These are phyloP conservation scores for Bothriochloa decipiens DNA, from an alignment of 176 grass and related monocot species.

Conservation along the genomic window DNA sequence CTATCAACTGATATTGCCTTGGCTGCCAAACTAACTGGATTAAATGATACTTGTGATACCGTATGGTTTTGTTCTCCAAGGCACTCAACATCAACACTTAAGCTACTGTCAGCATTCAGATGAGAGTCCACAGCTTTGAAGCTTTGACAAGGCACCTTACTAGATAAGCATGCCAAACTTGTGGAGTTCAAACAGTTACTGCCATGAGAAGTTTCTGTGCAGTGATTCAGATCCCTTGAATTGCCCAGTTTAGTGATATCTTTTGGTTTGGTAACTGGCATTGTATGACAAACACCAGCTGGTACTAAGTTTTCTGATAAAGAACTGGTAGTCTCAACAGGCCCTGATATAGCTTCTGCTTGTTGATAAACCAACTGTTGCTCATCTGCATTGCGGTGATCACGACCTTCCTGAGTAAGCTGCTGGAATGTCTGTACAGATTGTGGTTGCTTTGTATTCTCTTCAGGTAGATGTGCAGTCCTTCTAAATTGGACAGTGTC, in stretches of 20 bases:
- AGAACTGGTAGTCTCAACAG: conserved; percentile 37
- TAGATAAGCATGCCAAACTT: conserved; percentile 41
- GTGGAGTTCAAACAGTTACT: conserved; percentile 35
- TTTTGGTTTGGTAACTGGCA: conserved; percentile 26
- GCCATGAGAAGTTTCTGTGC: conserved; percentile 39
- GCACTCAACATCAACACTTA: conserved; percentile 35
- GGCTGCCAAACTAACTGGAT: conserved; percentile 37
- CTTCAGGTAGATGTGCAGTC: conserved; percentile 39
- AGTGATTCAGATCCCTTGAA: conserved; percentile 56
- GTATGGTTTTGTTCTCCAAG: conserved; percentile 36
- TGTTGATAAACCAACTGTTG: conserved; percentile 29
- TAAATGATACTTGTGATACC: conserved; percentile 21
- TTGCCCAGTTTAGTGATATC: conserved; percentile 17
- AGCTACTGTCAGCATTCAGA: conserved; percentile 26
- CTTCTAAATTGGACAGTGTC: conserved; percentile 45
- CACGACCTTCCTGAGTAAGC: conserved; percentile 28
- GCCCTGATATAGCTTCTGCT: conserved; percentile 23
- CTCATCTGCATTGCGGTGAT: conserved; percentile 36
- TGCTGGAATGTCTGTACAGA: conserved; percentile 39
- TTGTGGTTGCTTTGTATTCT: conserved; percentile 44
- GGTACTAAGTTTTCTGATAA: conserved; percentile 46
- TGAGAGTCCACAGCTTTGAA: conserved; percentile 11
- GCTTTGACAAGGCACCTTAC: conserved; percentile 32
- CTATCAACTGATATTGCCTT: conserved; percentile 39
- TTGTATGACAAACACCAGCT: conserved; percentile 9